Percentiles rank a stretch among this genome's conserved stretches.
Evolutionary conservation across 1,284 basidiomycete genomes (phyloP).

Genomic region (Cutaneotrichosporon sp.): DNA sequence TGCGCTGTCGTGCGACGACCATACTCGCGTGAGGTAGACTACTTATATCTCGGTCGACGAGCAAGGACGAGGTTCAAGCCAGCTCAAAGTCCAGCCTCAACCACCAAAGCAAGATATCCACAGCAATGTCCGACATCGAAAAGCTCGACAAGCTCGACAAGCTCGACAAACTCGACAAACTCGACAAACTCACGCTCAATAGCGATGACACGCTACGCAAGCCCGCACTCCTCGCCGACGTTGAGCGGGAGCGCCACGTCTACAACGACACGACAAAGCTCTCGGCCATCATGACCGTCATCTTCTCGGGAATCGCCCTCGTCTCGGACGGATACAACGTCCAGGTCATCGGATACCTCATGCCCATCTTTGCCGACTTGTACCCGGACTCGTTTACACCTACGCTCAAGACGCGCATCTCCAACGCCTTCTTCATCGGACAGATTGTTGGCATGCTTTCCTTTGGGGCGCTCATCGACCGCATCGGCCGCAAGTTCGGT

Average conservation of each 20-base stretch:
- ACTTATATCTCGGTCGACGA: no score
- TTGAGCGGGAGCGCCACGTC: conserved; percentile 18
- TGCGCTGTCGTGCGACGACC: no score
- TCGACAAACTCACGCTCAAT: conserved; percentile 13
- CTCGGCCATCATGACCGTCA: conserved; percentile 16
- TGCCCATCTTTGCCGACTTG: conserved; percentile 20
- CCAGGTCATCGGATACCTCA: conserved; percentile 27
- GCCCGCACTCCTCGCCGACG: conserved; percentile 17
- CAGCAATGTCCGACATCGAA: background rate
- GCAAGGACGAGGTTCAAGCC: no score
- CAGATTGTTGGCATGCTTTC: conserved; percentile 31
- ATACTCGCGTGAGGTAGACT: no score
- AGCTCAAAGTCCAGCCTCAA: background rate
- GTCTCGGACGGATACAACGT: conserved; percentile 39
- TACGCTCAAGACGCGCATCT: conserved; percentile 35
- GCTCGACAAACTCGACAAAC: conserved; percentile 1
- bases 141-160: background rate
- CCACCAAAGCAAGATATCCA: background rate
- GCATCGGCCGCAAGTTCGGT: conserved; percentile 35
- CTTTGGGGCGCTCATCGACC: conserved; percentile 35
- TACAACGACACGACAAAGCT: conserved; percentile 23
- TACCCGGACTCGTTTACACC: conserved; percentile 26
- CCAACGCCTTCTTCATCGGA: conserved; percentile 35
- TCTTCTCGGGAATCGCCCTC: conserved; percentile 24
- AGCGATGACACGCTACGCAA: background rate